Percentiles rank a stretch among this genome's conserved stretches.
These are phyloP conservation scores for Exophiala oligosperma DNA, from an alignment of 2,329 filamentous ascomycete species.

Conservation along the genomic window DNA sequence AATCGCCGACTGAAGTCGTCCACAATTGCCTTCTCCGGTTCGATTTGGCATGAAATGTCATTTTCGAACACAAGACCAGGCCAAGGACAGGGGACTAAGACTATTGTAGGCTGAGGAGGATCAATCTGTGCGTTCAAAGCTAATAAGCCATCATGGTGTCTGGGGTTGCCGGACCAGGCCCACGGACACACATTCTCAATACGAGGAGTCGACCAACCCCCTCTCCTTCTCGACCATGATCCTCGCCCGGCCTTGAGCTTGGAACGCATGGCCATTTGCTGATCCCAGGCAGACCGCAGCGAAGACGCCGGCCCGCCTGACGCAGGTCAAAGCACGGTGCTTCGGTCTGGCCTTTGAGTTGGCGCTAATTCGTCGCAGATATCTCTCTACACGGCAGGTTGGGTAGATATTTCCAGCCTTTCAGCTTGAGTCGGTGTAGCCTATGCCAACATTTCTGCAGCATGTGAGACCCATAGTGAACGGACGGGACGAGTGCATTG, in stretches of 20 bases:
- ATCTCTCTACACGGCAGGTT: background rate
- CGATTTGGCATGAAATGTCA: too few relatives aligned
- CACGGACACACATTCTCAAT: too few relatives aligned
- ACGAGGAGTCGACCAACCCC: too few relatives aligned
- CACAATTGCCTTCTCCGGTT: too few relatives aligned
- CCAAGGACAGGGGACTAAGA: too few relatives aligned
- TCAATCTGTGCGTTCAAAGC: too few relatives aligned
- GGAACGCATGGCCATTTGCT: background rate
- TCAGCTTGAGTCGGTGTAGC: conserved; percentile 10
- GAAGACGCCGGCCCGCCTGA: background rate
- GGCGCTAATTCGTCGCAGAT: conserved; percentile 10
- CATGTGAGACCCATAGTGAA: background rate
- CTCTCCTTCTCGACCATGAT: background rate
- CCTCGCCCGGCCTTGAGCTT: background rate
- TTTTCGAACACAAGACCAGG: too few relatives aligned
- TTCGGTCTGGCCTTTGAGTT: background rate
- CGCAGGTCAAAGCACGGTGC: background rate
- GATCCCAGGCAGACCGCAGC: background rate
- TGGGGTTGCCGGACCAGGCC: too few relatives aligned
- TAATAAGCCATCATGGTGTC: too few relatives aligned
- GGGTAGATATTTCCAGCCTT: conserved; percentile 3
- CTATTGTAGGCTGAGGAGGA: too few relatives aligned
- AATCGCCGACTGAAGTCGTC: too few relatives aligned
- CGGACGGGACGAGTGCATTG: too few relatives aligned
- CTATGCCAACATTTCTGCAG: background rate